Percentiles rank a stretch among this genome's conserved stretches.
These are phyloP conservation scores for Limnanthes douglasii DNA, from an alignment of 345 rosid genomes.

Conservation along the genomic window DNA sequence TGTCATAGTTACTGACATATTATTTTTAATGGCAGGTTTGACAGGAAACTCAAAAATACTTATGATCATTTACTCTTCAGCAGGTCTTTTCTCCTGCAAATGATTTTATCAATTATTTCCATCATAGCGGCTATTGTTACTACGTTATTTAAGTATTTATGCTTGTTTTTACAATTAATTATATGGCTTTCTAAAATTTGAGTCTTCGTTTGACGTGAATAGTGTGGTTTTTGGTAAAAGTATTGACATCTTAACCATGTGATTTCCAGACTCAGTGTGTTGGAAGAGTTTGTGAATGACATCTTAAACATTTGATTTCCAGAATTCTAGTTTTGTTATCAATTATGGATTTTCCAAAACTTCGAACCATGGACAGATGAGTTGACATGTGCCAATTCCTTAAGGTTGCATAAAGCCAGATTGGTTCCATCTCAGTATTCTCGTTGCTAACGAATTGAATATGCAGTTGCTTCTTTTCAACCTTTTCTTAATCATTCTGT, in stretches of 20 bases:
- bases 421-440: no score
- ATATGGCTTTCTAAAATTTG: no score
- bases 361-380: neutral
- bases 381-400: neutral
- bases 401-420: neutral
- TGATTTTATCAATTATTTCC: neutral
- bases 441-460: no score
- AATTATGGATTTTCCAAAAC: neutral
- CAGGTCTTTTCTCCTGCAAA: slow-evolving; percentile 44
- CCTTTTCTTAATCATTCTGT: neutral
- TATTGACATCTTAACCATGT: neutral
- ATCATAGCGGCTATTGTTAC: no score
- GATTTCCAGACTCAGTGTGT: neutral
- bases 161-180: no score
- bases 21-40: slow-evolving; percentile 54
- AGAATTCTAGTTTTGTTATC: no score
- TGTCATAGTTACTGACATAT: slow-evolving; percentile 1
- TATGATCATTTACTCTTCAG: slow-evolving; percentile 90
- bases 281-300: neutral
- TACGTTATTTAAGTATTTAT: no score
- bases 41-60: slow-evolving; percentile 75
- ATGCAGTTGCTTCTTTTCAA: neutral
- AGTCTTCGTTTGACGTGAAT: neutral
- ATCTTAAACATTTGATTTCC: no score
- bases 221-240: neutral